Conservation (phyloP, 306 rosid genomes). For the Pyrus pyrifolia region DNA sequence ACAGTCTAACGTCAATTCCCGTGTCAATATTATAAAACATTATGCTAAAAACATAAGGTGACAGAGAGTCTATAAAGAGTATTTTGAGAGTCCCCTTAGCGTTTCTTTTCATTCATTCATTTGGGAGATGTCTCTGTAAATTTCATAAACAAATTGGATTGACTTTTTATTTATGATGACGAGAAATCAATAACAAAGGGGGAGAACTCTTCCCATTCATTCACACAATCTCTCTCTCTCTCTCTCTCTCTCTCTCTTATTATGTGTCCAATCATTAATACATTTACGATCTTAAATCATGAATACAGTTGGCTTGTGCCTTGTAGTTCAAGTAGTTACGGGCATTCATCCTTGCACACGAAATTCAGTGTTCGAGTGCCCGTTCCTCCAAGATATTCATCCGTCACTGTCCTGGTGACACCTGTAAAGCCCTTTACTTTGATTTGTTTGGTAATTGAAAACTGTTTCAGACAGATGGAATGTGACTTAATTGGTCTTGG, state of each 20-base stretch:
- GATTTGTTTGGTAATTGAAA: neutral
- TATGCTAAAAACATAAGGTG: no score
- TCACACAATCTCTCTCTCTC: neutral
- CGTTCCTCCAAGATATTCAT: neutral
- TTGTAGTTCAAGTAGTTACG: no score
- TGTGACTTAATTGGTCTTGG: constrained; percentile 10
- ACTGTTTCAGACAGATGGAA: constrained; percentile 13
- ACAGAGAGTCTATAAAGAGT: no score
- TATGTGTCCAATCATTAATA: neutral
- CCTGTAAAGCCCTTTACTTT: neutral
- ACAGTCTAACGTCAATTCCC: no score
- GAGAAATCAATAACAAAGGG: constrained; percentile 38
- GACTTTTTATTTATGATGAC: constrained; percentile 33
- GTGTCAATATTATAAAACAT: no score
- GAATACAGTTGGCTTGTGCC: no score
- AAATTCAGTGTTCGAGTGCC: no score
- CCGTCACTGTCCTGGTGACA: neutral
- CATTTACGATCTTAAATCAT: no score
- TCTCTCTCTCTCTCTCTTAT: constrained; percentile 7
- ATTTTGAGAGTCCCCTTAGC: no score
- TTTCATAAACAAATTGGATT: constrained; percentile 15
- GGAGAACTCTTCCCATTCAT: neutral
- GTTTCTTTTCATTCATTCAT: neutral
- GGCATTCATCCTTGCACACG: no score
- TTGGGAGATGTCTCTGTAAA: constrained; percentile 38